phyloP scores from a whole-genome alignment of 108 stramenopile genomes.

The Conticribra weissflogii region DNA sequence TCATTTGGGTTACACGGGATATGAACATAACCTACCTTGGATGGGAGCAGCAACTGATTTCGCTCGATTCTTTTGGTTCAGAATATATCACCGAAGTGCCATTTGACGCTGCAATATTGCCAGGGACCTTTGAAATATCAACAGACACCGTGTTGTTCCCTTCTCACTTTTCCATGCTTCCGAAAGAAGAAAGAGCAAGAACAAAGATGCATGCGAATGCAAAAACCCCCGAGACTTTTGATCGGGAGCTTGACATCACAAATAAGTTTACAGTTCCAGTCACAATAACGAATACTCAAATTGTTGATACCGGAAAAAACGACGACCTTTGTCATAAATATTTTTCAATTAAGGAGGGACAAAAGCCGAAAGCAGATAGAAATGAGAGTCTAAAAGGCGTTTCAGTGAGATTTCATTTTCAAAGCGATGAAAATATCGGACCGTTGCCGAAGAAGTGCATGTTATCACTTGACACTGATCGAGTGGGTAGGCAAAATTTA shows the following conservation, averaged over 20 bases:
- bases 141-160: constrained; percentile 47
- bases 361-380: constrained; percentile 20
- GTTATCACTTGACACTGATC: constrained; percentile 34
- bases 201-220: constrained; percentile 7
- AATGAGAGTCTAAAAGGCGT: constrained; percentile 31
- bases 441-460: constrained; percentile 22
- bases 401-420: constrained; percentile 29
- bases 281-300: constrained; percentile 16
- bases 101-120: constrained; percentile 33
- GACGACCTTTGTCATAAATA: constrained; percentile 17
- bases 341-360: constrained; percentile 15
- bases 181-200: constrained; percentile 14
- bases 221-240: constrained; percentile 26
- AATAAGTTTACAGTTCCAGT: constrained; percentile 50
- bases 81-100: constrained; percentile 26
- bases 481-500: constrained; percentile 39
- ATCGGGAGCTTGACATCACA: constrained; percentile 33
- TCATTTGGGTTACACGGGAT: constrained; percentile 15
- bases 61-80: constrained; percentile 7
- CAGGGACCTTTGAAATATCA: constrained; percentile 33
- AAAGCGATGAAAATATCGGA: constrained; percentile 1
- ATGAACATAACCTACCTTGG: constrained; percentile 3
- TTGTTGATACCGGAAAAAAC: constrained; percentile 19
- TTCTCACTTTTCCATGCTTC: constrained; percentile 19
- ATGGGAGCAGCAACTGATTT: constrained; percentile 30